Evolutionary conservation across 129 eudicot genomes (phyloP).

Genomic region (Centella asiatica): DNA sequence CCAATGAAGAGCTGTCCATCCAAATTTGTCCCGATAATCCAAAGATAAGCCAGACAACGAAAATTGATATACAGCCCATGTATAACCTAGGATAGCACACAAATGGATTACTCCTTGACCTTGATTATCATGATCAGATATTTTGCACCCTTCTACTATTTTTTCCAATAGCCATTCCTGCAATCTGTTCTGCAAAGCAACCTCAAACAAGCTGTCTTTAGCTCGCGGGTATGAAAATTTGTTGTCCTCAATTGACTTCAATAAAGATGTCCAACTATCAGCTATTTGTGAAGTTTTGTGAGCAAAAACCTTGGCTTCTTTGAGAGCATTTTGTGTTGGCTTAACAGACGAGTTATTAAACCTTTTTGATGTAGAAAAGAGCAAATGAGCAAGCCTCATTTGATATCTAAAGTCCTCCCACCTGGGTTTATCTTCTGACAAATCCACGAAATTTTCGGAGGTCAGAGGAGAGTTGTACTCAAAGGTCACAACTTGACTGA

Average conservation of each 20-base stretch:
- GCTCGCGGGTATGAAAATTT: constrained; percentile 49
- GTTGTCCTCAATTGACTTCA: constrained; percentile 33
- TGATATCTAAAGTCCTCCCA: constrained; percentile 57
- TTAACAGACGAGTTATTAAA: constrained; percentile 42
- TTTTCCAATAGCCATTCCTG: constrained; percentile 88
- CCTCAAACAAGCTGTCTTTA: constrained; percentile 59
- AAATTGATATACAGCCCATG: constrained; percentile 77
- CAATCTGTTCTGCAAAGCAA: constrained; percentile 60
- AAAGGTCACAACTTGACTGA: constrained; percentile 65
- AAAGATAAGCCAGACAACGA: constrained; percentile 75
- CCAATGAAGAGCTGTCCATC: constrained; percentile 99
- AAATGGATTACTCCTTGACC: constrained; percentile 96
- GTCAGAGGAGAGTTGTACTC: constrained; percentile 53
- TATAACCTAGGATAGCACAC: constrained; percentile 83
- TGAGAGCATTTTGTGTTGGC: constrained; percentile 38
- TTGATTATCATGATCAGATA: constrained; percentile 52
- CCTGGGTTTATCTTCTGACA: constrained; percentile 36
- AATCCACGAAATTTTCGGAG: constrained; percentile 6
- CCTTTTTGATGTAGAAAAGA: constrained; percentile 79
- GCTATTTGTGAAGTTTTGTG: constrained; percentile 46
- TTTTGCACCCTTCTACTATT: constrained; percentile 49
- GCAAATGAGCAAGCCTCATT: constrained; percentile 80
- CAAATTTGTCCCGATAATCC: constrained; percentile 82
- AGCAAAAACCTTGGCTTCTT: constrained; percentile 68
- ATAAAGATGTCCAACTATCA: constrained; percentile 49